These are phyloP conservation scores for Agastache rugosa DNA, from an alignment of 257 asterid genomes.

Conservation along the genomic window DNA sequence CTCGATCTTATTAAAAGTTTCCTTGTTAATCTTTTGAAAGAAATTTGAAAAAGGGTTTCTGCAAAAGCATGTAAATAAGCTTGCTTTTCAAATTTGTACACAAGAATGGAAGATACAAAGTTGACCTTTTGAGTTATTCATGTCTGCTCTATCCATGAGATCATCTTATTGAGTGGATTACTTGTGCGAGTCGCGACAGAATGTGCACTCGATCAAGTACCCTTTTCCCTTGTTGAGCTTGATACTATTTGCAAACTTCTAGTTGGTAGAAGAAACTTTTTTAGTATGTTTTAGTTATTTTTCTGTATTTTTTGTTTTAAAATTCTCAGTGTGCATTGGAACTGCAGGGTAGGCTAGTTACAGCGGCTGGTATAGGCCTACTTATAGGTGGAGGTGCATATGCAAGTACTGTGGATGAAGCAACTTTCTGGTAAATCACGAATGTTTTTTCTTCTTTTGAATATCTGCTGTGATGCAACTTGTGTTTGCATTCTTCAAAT, in stretches of 20 bases:
- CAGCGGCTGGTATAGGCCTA: conserved; percentile 85
- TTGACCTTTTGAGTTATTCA: neutral
- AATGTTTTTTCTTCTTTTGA: neutral
- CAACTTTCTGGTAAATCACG: conserved; percentile 76
- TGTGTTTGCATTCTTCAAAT: conserved; percentile 34
- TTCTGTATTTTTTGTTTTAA: neutral
- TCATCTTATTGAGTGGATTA: neutral
- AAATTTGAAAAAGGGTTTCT: neutral
- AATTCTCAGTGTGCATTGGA: conserved; percentile 28
- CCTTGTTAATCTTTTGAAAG: neutral
- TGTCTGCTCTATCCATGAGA: neutral
- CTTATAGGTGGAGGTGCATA: conserved; percentile 96
- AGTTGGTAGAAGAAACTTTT: neutral
- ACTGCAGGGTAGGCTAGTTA: conserved; percentile 89
- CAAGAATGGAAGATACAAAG: conserved; percentile 2
- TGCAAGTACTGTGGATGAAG: conserved; percentile 98
- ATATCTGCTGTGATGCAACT: conserved; percentile 2
- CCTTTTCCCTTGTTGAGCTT: neutral
- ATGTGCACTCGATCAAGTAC: too few relatives aligned
- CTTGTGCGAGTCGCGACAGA: too few relatives aligned
- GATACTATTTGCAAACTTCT: neutral
- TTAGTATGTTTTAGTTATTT: conserved; percentile 7
- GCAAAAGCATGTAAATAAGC: conserved; percentile 22
- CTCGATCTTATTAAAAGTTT: neutral
- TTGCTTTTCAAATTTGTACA: neutral